These are phyloP conservation scores for Ligustrum vulgare DNA, from an alignment of 257 asterid species.

Conservation along the genomic window DNA sequence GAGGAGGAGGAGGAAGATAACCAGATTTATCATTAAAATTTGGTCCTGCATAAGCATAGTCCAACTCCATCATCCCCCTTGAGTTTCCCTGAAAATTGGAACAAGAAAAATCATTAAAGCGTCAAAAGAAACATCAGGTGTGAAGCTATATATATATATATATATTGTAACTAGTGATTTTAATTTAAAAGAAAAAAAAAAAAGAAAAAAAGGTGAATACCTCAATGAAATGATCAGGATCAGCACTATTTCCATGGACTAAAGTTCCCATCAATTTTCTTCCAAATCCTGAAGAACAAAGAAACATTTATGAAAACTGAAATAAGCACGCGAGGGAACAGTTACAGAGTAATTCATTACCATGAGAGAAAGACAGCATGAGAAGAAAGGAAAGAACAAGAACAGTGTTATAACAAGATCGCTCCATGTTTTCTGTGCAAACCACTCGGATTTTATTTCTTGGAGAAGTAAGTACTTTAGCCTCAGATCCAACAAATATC, in stretches of 20 bases:
- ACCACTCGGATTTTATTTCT: too few relatives aligned
- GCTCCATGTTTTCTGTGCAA: slow-evolving; percentile 1
- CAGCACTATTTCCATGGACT: slow-evolving; percentile 1
- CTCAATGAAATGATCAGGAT: not conserved
- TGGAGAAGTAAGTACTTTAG: too few relatives aligned
- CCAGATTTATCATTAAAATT: slow-evolving; percentile 31
- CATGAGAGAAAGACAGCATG: slow-evolving; percentile 27
- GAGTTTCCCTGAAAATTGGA: slow-evolving; percentile 22
- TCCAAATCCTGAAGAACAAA: slow-evolving; percentile 18
- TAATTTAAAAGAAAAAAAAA: not conserved
- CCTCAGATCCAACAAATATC: not conserved
- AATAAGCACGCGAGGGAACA: too few relatives aligned
- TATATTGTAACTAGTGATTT: not conserved
- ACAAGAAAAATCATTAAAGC: not conserved
- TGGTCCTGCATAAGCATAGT: slow-evolving; percentile 38
- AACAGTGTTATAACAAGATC: not conserved
- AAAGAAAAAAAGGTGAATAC: too few relatives aligned
- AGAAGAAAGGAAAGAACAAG: slow-evolving; percentile 23
- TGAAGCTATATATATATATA: not conserved
- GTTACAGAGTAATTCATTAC: slow-evolving; percentile 4
- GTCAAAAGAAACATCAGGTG: not conserved
- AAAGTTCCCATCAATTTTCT: slow-evolving; percentile 19
- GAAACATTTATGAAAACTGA: not conserved
- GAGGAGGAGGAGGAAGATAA: slow-evolving; percentile 2
- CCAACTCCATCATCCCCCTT: slow-evolving; percentile 23